phyloP scores from a whole-genome alignment of 2,329 filamentous ascomycete genomes.

The Alternaria atra region DNA sequence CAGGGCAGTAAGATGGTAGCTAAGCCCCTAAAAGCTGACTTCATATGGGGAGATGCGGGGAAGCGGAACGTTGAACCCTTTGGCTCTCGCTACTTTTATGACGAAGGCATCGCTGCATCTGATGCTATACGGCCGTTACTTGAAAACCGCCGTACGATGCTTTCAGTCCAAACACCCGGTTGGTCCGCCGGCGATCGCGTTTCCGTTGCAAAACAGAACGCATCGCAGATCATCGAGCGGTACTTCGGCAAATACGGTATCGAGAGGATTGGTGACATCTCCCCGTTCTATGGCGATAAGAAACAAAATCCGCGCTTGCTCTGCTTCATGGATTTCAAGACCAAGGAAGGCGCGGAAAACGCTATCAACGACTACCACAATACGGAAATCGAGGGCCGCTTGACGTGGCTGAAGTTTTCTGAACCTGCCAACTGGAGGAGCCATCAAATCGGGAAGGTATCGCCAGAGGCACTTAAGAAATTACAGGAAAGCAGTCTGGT shows the following conservation, averaged over 20 bases:
- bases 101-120: slow-evolving; percentile 15
- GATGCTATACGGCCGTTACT: slow-evolving; percentile 24
- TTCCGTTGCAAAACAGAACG: slow-evolving; percentile 1
- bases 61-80: neutral
- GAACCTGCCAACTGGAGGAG: slow-evolving; percentile 16
- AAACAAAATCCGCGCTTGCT: slow-evolving; percentile 21
- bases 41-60: slow-evolving; percentile 14
- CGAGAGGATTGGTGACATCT: slow-evolving; percentile 21
- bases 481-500: slow-evolving; percentile 28
- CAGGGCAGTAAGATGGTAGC: neutral
- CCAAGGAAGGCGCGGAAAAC: slow-evolving; percentile 31
- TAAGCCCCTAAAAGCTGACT: slow-evolving; percentile 14
- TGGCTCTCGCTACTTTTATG: slow-evolving; percentile 11
- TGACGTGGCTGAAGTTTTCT: slow-evolving; percentile 8
- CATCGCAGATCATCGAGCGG: slow-evolving; percentile 15
- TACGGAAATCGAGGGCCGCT: slow-evolving; percentile 23
- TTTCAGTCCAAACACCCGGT: slow-evolving; percentile 29
- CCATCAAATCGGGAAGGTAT: slow-evolving; percentile 26
- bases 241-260: slow-evolving; percentile 28
- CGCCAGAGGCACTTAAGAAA: slow-evolving; percentile 17
- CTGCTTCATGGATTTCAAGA: slow-evolving; percentile 33
- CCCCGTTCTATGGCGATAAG: slow-evolving; percentile 16
- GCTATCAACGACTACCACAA: slow-evolving; percentile 25
- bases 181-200: slow-evolving; percentile 18
- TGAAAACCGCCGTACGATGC: slow-evolving; percentile 30